Conservation (phyloP, 2,329 filamentous ascomycete genomes). For the Calonectria crousiana region DNA sequence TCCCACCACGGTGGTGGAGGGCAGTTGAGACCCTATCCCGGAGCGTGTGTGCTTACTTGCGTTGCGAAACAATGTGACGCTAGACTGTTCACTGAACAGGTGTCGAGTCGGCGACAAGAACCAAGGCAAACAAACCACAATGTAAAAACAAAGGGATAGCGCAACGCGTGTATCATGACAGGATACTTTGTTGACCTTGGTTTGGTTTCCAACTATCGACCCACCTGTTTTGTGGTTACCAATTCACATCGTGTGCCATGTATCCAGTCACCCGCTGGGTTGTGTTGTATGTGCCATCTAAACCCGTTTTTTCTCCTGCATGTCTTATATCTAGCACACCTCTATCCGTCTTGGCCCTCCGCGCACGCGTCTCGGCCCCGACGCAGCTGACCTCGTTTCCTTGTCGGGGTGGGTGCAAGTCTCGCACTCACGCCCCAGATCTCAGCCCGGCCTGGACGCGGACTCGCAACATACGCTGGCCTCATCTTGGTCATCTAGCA, state of each 20-base stretch:
- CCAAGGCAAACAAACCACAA: background rate
- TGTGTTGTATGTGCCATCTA: background rate
- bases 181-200: background rate
- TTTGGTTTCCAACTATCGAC: background rate
- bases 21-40: slow-evolving; percentile 10
- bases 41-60: slow-evolving; percentile 3
- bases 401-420: background rate
- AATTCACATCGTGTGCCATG: background rate
- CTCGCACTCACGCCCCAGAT: slow-evolving; percentile 3
- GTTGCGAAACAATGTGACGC: background rate
- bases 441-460: slow-evolving; percentile 5
- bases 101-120: background rate
- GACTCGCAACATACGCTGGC: background rate
- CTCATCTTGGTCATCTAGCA: background rate
- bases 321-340: slow-evolving; percentile 23
- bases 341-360: slow-evolving; percentile 1
- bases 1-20: slow-evolving; percentile 5
- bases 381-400: slow-evolving; percentile 22
- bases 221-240: background rate
- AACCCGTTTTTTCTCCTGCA: slow-evolving; percentile 15
- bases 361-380: slow-evolving; percentile 8
- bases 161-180: background rate
- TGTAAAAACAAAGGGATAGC: background rate
- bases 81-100: background rate
- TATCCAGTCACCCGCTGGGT: background rate